Evolutionary conservation across 1,284 basidiomycete genomes (phyloP).

Genomic region (Cystobasidium slooffiae): DNA sequence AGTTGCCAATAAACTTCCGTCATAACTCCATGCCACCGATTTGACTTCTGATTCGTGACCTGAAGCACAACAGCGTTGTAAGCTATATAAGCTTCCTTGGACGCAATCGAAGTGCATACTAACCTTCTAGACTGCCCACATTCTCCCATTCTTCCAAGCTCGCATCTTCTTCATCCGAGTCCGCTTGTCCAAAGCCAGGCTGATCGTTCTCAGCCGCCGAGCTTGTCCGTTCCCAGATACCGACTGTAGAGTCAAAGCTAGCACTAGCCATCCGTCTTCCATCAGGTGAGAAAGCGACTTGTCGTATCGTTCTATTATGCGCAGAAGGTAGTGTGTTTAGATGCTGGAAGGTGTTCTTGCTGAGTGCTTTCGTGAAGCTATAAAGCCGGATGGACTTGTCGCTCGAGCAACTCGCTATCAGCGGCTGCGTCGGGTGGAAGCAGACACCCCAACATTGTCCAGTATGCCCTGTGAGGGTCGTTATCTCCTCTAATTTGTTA

Average conservation of each 20-base stretch:
- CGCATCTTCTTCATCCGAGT: constrained; percentile 59
- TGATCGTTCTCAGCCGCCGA: constrained; percentile 56
- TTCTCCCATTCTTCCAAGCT: constrained; percentile 62
- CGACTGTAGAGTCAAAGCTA: constrained; percentile 92
- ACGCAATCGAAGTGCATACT: constrained; percentile 64
- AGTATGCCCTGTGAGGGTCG: constrained; percentile 67
- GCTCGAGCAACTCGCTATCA: constrained; percentile 90
- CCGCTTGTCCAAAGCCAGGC: constrained; percentile 14
- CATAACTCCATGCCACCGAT: constrained; percentile 79
- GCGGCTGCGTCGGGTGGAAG: constrained; percentile 83
- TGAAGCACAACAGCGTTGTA: constrained; percentile 60
- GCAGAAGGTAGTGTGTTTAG: constrained; percentile 64
- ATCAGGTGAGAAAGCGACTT: constrained; percentile 86
- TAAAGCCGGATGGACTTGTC: constrained; percentile 91
- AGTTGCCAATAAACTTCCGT: constrained; percentile 82
- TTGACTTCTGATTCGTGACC: constrained; percentile 99
- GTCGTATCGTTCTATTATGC: constrained; percentile 88
- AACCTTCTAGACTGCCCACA: constrained; percentile 59
- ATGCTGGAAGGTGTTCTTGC: constrained; percentile 49
- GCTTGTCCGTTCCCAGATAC: constrained; percentile 76
- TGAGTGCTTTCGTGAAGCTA: constrained; percentile 62
- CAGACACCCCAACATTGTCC: constrained; percentile 87
- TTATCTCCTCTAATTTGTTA: constrained; percentile 41
- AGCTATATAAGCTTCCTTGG: constrained; percentile 55
- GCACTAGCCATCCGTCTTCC: constrained; percentile 89